Conservation (phyloP, 2,329 filamentous ascomycete species). For the Aspergillus jensenii region DNA sequence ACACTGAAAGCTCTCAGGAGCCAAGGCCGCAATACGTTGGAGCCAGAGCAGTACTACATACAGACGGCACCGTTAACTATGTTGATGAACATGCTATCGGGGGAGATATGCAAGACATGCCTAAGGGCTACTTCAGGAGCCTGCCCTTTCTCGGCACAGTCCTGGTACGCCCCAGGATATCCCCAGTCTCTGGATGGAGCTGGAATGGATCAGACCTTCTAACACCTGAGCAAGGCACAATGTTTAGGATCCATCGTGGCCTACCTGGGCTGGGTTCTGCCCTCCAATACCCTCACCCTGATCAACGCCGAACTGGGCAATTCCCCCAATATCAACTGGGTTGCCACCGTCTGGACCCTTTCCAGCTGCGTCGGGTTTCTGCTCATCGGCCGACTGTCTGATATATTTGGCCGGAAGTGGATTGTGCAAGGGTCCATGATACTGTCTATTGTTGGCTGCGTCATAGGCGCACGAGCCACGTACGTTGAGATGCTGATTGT, state of each 20-base stretch:
- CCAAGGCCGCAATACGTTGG: neutral
- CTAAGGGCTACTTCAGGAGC: constrained; percentile 1
- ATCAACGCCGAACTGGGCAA: neutral
- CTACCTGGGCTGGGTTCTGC: neutral
- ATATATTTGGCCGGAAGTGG: neutral
- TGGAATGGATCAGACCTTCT: too few species aligned
- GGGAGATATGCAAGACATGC: neutral
- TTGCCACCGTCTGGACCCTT: neutral
- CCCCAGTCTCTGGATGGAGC: too few species aligned
- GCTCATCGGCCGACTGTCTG: neutral
- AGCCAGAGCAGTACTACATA: neutral
- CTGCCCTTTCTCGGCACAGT: neutral
- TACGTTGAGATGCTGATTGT: neutral
- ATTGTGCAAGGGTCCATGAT: neutral
- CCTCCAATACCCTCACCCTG: neutral
- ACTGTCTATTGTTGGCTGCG: neutral
- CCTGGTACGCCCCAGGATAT: neutral
- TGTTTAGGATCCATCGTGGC: neutral
- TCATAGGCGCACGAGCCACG: neutral
- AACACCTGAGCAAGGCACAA: neutral
- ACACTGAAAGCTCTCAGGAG: too few species aligned
- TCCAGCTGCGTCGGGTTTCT: neutral
- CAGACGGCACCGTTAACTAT: neutral
- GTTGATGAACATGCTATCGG: neutral
- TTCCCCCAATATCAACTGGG: neutral